phyloP scores from a whole-genome alignment of 1,284 basidiomycete species.

The Cystobasidiaceae sp. region DNA sequence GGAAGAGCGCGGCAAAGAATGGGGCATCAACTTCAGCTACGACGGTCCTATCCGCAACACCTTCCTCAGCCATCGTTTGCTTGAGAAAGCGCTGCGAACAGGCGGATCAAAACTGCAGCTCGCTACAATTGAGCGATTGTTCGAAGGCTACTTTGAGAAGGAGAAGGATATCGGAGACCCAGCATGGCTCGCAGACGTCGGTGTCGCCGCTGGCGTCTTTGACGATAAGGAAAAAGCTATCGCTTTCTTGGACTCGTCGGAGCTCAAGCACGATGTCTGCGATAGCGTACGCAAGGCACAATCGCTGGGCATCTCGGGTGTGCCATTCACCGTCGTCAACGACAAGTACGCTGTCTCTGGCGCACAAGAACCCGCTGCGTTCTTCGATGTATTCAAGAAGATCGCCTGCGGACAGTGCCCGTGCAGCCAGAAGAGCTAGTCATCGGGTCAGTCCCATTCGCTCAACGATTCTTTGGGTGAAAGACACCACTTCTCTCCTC shows the following conservation, averaged over 20 bases:
- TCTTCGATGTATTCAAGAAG: conserved; percentile 49
- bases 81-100: conserved; percentile 62
- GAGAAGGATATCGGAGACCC: conserved; percentile 60
- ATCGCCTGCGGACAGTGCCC: conserved; percentile 41
- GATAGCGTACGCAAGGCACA: conserved; percentile 63
- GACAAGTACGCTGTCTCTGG: conserved; percentile 51
- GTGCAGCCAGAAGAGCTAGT: conserved; percentile 7
- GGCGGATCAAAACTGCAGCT: conserved; percentile 63
- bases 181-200: conserved; percentile 57
- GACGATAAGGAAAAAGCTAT: conserved; percentile 57
- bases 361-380: conserved; percentile 51
- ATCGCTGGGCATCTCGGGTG: conserved; percentile 66
- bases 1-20: conserved; percentile 55
- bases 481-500: too few species aligned
- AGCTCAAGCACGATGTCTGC: conserved; percentile 62
- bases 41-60: conserved; percentile 61
- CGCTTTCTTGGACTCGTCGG: conserved; percentile 62
- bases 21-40: conserved; percentile 61
- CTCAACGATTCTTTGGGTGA: neutral
- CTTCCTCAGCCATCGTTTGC: conserved; percentile 64
- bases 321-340: conserved; percentile 73
- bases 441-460: neutral
- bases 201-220: conserved; percentile 60
- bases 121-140: conserved; percentile 57
- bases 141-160: conserved; percentile 62